Percentiles rank a stretch among this genome's conserved stretches.
Evolutionary conservation across 495 filamentous ascomycete species (phyloP).

Genomic region (Podospora anserina): DNA sequence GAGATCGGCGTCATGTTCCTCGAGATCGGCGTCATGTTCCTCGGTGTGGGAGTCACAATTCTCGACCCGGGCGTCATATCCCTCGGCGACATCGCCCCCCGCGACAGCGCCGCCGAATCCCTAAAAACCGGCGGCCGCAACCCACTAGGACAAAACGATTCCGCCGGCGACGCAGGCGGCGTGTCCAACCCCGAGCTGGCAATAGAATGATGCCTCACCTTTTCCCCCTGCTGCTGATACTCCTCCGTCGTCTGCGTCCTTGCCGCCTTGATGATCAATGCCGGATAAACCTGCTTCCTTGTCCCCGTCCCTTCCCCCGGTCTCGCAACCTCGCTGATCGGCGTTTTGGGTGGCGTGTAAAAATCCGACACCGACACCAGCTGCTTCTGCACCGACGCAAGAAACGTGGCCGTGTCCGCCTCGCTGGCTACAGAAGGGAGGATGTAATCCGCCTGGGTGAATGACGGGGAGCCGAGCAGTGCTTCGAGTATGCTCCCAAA

Average conservation of each 20-base stretch:
- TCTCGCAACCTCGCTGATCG: slow-evolving; percentile 1
- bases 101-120: not conserved
- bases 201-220: not conserved
- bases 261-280: not conserved
- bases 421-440: slow-evolving; percentile 41
- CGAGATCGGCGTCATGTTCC: too few relatives aligned
- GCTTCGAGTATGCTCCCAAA: slow-evolving; percentile 2
- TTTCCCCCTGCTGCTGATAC: not conserved
- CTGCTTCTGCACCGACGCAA: slow-evolving; percentile 41
- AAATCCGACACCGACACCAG: slow-evolving; percentile 35
- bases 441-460: slow-evolving; percentile 43
- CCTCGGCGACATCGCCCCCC: not conserved
- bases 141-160: not conserved
- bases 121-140: not conserved
- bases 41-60: not conserved
- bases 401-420: slow-evolving; percentile 38
- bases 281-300: not conserved
- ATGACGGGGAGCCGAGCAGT: slow-evolving; percentile 24
- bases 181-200: not conserved
- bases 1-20: too few relatives aligned
- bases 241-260: not conserved
- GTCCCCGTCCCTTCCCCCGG: not conserved
- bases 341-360: slow-evolving; percentile 29
- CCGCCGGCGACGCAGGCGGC: slow-evolving; percentile 6
- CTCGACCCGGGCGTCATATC: not conserved